Base-by-base conservation (phyloP, 768 basidiomycete genomes). In the Russula griseocarnosa region DNA sequence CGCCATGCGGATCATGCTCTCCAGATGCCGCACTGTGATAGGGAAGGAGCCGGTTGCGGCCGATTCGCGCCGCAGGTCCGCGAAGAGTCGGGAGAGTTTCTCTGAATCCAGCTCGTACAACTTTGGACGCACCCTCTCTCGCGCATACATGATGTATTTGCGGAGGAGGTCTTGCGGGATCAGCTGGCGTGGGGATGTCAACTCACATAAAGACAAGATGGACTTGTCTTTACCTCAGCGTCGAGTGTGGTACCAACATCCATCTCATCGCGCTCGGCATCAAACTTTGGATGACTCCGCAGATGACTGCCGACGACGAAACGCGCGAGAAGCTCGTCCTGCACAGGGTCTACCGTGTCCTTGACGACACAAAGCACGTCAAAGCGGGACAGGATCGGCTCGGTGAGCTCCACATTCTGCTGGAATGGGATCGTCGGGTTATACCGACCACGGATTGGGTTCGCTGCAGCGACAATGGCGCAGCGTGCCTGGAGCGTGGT, bases 1-100 rank as follows among this genome's bases (percentile, higher is more conserved):
- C 3, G 93, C 84, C 96, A 98, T 98, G 46, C 97, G 88, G 76
- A 99, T 98, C 92, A 97, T 97, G 73, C 94, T 96, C 77, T 99
- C 97, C 63, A 99, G 76, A 72, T 98, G 97, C 61, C 97, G 92
- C 55, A 98, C 90, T 10, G 97, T 99, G 73, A 99, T 97, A 2
- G 97, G 97, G 77, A 92, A 97, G 24, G 96, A 98, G n/a, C 96
- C 96, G 2, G 97, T 99, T 22, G 94, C 94, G 70, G 94, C 80
- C 5, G 96, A 98, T 73, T 99, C 97, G 66, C 94, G 88, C 40
- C 97, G 88, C 34, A 99, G 82, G 74, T 99, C 97, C 24, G 92
- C 88, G 74, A 97, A 99, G 49, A 99, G 83, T n/a, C 87, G 82
- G 7, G 94, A 81, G 26, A 98, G 83, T 77, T 98, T 98, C 72